Base-by-base conservation (phyloP, 441 rosid genomes). In the Pelargonium cotyledonis region DNA sequence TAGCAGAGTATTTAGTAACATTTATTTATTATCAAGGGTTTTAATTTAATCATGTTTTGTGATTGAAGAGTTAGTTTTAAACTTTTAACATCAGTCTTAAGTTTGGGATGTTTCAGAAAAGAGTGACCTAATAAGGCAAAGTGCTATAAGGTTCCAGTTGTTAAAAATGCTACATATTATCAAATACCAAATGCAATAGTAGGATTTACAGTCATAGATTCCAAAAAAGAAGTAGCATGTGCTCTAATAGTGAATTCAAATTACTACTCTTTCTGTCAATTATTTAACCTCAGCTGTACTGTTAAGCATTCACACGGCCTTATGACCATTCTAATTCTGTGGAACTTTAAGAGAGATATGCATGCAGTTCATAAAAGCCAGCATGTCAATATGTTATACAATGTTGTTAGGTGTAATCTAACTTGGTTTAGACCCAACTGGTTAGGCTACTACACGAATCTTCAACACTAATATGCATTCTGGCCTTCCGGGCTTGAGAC, bases 1-100 rank as follows among this genome's bases (percentile, higher is more conserved):
- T 72, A 60, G 67, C 70, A 46, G 57, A 21, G 21, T 51, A 65
- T 31, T 66, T 72, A 68, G 3, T 35, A 38, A 9, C 55, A 8
- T 11, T 15, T 47, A 18, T 61, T 63, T 65, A 29, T 63, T 61
- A 12, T 53, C 12, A 8, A 58, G 23, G 63, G 67, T n/a, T 57
- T 35, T 61, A 67, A 23, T 41, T 67, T 63, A 21, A 35, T 63
- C 23, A 44, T 35, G 53, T 55, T 61, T 6, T 53, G 26, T n/a
- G 43, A 63, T 73, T 49, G 55, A 40, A 16, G 61, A 19, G 68
- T 58, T 5, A 41, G 16, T 16, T 61, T 63, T 40, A 40, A 40
- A 40, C n/a, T 4, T 7, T 40, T 40, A 40, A 40, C 2, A 40
- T 4, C 4, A 7, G 5, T 4, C 43, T 40, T 40, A 0, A 7